phyloP scores from a whole-genome alignment of 2,329 filamentous ascomycete species.

The Monosporascus sp. region DNA sequence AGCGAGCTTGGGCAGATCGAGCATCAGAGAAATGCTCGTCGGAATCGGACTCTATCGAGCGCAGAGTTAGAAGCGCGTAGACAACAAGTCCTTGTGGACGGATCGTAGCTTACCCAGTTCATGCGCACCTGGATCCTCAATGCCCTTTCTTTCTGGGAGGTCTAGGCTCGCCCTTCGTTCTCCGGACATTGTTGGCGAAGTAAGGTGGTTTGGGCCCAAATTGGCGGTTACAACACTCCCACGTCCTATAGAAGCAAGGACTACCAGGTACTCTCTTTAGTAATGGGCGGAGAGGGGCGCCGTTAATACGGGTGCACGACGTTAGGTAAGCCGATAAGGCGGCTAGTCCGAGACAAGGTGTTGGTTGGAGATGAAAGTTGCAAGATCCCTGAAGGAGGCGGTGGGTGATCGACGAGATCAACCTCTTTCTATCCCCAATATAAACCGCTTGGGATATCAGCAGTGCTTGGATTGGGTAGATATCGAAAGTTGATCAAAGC shows the following conservation, averaged over 20 bases:
- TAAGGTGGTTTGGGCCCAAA: constrained; percentile 4
- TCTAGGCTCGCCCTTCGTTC: constrained; percentile 25
- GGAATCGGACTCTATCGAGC: constrained; percentile 46
- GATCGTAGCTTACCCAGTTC: constrained; percentile 46
- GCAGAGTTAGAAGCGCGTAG: constrained; percentile 8
- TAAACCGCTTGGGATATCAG: neutral
- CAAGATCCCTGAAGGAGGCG: neutral
- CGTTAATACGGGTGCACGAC: too few relatives aligned
- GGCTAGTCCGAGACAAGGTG: too few relatives aligned
- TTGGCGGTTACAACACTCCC: neutral
- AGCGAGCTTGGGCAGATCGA: constrained; percentile 42
- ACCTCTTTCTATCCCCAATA: neutral
- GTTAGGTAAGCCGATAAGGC: too few relatives aligned
- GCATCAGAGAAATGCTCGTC: constrained; percentile 68
- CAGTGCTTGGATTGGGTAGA: neutral
- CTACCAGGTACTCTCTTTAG: neutral
- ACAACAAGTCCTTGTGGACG: neutral
- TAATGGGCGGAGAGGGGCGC: neutral
- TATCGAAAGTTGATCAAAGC: neutral
- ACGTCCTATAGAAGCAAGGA: neutral
- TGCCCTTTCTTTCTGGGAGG: constrained; percentile 30
- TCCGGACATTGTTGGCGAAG: constrained; percentile 18
- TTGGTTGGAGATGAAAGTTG: neutral
- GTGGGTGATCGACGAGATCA: too few relatives aligned
- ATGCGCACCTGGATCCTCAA: constrained; percentile 53